These are phyloP conservation scores for Volvariella volvacea DNA, from an alignment of 1,284 basidiomycete genomes.

Conservation along the genomic window DNA sequence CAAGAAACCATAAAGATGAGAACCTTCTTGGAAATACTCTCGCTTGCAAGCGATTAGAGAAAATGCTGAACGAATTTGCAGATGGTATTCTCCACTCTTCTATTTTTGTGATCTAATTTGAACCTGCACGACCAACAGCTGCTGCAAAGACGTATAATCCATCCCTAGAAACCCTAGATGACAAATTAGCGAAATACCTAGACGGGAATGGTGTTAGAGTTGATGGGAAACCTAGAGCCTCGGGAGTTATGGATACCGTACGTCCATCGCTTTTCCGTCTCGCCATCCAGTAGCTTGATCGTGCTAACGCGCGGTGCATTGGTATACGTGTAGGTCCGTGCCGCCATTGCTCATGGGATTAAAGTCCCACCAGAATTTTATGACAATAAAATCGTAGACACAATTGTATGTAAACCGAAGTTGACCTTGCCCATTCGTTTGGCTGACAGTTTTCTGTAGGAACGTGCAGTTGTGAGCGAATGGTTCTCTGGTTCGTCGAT, in stretches of 20 bases:
- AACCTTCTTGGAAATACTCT: constrained; percentile 67
- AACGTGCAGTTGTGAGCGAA: constrained; percentile 68
- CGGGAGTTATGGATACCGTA: constrained; percentile 77
- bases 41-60: constrained; percentile 60
- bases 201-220: constrained; percentile 65
- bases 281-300: background rate
- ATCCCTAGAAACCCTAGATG: constrained; percentile 58
- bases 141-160: constrained; percentile 64
- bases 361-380: constrained; percentile 64
- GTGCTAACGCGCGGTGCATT: background rate
- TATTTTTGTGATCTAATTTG: background rate
- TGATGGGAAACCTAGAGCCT: constrained; percentile 72
- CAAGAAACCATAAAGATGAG: constrained; percentile 69
- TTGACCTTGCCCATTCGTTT: constrained; percentile 3
- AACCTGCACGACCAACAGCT: constrained; percentile 31
- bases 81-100: constrained; percentile 29
- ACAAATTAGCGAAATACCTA: constrained; percentile 61
- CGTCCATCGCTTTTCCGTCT: constrained; percentile 11
- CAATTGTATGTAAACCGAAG: constrained; percentile 43
- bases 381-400: constrained; percentile 48
- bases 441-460: constrained; percentile 33
- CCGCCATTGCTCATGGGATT: constrained; percentile 66
- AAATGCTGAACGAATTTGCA: constrained; percentile 57
- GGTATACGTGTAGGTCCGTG: constrained; percentile 43
- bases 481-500: constrained; percentile 67